Percentiles rank a stretch among this genome's conserved stretches.
phyloP scores from a whole-genome alignment of 1,139 yeast genomes.

The Trichomonascaceae sp. region DNA sequence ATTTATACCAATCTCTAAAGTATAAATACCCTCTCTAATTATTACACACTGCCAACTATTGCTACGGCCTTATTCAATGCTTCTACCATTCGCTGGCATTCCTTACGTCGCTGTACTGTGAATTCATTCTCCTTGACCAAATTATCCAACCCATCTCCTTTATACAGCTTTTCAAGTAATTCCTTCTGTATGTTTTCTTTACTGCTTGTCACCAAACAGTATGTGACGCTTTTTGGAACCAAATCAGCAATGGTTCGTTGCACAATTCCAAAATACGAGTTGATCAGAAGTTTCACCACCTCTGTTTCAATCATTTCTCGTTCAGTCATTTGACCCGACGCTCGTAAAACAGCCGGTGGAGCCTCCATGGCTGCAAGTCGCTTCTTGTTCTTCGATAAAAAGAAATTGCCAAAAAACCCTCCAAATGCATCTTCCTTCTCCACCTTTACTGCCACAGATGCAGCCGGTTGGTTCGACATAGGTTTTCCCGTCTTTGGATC shows the following conservation, averaged over 20 bases:
- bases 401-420: slow-evolving; percentile 93
- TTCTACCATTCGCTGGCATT: slow-evolving; percentile 91
- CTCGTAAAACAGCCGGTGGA: slow-evolving; percentile 90
- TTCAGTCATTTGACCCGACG: slow-evolving; percentile 92
- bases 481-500: slow-evolving; percentile 90
- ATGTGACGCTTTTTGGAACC: slow-evolving; percentile 92
- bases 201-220: slow-evolving; percentile 66
- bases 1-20: not conserved
- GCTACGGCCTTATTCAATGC: slow-evolving; percentile 84
- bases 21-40: not conserved
- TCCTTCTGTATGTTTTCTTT: slow-evolving; percentile 90
- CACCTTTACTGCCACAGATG: slow-evolving; percentile 17
- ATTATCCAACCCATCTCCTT: slow-evolving; percentile 68
- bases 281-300: slow-evolving; percentile 84
- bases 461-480: slow-evolving; percentile 22
- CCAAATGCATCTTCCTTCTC: slow-evolving; percentile 33
- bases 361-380: slow-evolving; percentile 94
- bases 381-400: slow-evolving; percentile 87
- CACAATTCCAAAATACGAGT: slow-evolving; percentile 85
- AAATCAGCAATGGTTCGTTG: slow-evolving; percentile 89
- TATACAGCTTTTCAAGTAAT: slow-evolving; percentile 79
- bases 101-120: slow-evolving; percentile 90
- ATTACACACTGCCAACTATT: slow-evolving; percentile 54
- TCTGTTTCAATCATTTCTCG: slow-evolving; percentile 96
- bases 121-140: slow-evolving; percentile 88